Evolutionary conservation across 768 basidiomycete genomes (phyloP), one percentile per base, ranked within the genome.

Genomic region (Calocera viscosa): DNA sequence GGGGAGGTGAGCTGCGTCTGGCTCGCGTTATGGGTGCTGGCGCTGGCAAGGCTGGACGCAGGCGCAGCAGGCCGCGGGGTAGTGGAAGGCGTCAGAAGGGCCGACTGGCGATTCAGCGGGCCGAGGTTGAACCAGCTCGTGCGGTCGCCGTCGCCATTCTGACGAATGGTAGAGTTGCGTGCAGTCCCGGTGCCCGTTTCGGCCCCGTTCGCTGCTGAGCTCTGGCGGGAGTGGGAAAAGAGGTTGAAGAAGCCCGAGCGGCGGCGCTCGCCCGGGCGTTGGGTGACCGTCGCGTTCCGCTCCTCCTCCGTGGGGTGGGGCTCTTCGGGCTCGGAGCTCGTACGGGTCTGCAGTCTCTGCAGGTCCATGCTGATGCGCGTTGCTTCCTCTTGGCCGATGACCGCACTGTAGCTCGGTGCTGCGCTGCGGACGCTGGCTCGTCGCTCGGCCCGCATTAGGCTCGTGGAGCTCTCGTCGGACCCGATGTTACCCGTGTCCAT

Each of bases 1-100:
- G 88, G 84, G 35, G 80, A 38, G 35, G 41, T 47, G 68, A 38
- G 32, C 38, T 63, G 30, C 17, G 33, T 40, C 11, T 30, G 63
- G 43, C 35, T 22, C 17, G 47, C 68, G 70, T 64, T 43, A 22
- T 49, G 22, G 33, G 70, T 40, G 43, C 60, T 65, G 35, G 67
- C 65, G 39, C 40, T 32, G 17, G 65, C 19, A 32, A 35, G 19
- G 32, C 63, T 26, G 38, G 26, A 35, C n/a, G 30, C 19, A 30
- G 22, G 39, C 2, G 35, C n/a, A 60, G 64, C 67, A 68, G 5
- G 64, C 65, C 24, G 47, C 14, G 7, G 24, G 30, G 53, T 10
- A 32, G 30, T 5, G 53, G 53, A 14, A 14, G 53, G 26, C 26
- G 43, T 7, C 26, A 30, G 14, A 19, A 32, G 5, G 53, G 53